Evolutionary conservation across 2,329 filamentous ascomycete species (phyloP).

Genomic region (Beauveria rudraprayagi): DNA sequence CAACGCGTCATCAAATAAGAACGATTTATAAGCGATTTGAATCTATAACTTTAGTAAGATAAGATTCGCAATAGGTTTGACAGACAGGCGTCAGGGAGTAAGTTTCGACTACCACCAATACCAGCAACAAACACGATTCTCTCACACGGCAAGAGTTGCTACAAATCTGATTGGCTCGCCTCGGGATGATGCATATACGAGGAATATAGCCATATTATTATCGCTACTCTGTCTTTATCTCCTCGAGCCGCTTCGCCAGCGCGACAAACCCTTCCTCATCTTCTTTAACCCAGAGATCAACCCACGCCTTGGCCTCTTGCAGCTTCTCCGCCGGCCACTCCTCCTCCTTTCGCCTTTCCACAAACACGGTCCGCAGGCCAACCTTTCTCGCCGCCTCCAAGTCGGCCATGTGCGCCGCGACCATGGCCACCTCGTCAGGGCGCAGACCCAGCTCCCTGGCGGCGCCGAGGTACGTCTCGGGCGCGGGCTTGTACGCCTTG

Average conservation of each 20-base stretch:
- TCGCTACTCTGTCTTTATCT: slow-evolving; percentile 9
- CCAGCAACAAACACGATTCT: too few relatives aligned
- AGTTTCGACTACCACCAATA: too few relatives aligned
- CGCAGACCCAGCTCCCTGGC: slow-evolving; percentile 47
- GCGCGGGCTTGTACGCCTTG: slow-evolving; percentile 64
- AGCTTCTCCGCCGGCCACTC: slow-evolving; percentile 44
- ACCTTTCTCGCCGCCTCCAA: slow-evolving; percentile 55
- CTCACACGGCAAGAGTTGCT: too few relatives aligned
- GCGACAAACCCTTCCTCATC: slow-evolving; percentile 25
- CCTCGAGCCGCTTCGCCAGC: slow-evolving; percentile 21
- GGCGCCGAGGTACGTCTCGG: slow-evolving; percentile 60
- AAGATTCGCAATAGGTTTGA: too few relatives aligned
- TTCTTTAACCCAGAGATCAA: slow-evolving; percentile 31
- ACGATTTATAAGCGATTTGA: too few relatives aligned
- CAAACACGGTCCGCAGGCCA: slow-evolving; percentile 65
- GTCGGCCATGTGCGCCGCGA: slow-evolving; percentile 67
- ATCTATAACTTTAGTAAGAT: too few relatives aligned
- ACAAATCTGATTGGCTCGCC: too few relatives aligned
- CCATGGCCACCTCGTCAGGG: slow-evolving; percentile 61
- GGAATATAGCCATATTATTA: too few relatives aligned
- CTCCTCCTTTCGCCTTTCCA: slow-evolving; percentile 63
- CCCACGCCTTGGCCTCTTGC: slow-evolving; percentile 38
- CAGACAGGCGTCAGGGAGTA: too few relatives aligned
- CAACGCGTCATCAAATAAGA: too few relatives aligned
- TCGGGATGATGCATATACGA: too few relatives aligned